Base-by-base conservation (phyloP, 192 early-diverging fungal genomes). In the Podila epicladia region DNA sequence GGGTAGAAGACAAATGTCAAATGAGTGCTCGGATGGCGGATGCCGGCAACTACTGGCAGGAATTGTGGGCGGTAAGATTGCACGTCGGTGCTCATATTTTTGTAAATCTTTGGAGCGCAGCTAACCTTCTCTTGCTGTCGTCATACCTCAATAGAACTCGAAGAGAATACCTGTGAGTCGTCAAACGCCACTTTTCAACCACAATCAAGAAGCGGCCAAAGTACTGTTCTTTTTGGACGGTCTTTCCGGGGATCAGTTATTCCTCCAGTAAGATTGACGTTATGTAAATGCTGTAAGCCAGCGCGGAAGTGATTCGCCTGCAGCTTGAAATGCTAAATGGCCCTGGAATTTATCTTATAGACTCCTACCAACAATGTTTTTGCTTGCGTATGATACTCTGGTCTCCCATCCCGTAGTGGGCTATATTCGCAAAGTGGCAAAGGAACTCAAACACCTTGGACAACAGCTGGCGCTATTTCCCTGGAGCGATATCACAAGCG, bases 161-260 rank as follows among this genome's bases (percentile, higher is more conserved):
- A 67, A 69, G 28, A 58, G 85, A 26, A 73, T 96, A 11, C 91
- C 96, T 1, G 93, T 87, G 9, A 65, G 73, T 20, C 69, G 85
- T 57, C 96, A 98, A 82, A 91, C 86, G 67, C 93, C 90, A 8
- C 69, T 98, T 64, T 97, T 98, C 83, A 91, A 95, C 68, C 77
- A 86, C 65, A 78, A 83, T n/a, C 75, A 86, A 38, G 93, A 94
- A 67, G 96, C 89, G 4, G 92, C 92, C 62, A 91, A 82, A 73
- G 87, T 80, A 9, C 73, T 97, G 53, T 83, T 87, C 28, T 94
- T 90, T 69, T n/a, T 78, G 9, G 70, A 71, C 2, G 29, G 48
- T 1, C 57, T 67, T 5, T 62, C 75, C 3, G 37, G 50, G 1
- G 41, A 20, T 8, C 69, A 71, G 28, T 20, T 78, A 51, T 71